phyloP scores from a whole-genome alignment of 768 basidiomycete species.

The Leccinum rimulosum region DNA sequence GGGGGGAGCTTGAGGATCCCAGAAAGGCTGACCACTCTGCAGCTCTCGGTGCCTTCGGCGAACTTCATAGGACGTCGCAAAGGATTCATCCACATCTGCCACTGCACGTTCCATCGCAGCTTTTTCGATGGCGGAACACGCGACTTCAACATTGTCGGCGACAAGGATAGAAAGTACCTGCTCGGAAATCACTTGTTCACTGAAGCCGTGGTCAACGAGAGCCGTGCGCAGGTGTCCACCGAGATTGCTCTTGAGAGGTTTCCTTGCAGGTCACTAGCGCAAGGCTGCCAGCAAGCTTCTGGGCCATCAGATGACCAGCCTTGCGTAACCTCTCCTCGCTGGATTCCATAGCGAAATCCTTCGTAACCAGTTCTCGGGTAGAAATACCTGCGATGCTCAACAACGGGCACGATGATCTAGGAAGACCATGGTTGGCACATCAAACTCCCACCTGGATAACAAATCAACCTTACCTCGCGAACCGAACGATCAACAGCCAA shows the following conservation, averaged over 20 bases:
- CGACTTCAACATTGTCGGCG: conserved; percentile 89
- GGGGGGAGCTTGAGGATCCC: conserved; percentile 76
- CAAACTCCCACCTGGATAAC: background rate
- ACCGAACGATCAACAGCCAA: conserved; percentile 92
- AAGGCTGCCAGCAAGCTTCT: conserved; percentile 93
- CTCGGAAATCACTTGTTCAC: conserved; percentile 82
- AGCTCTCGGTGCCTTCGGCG: conserved; percentile 86
- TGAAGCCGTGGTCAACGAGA: conserved; percentile 84
- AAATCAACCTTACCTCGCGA: conserved; percentile 64
- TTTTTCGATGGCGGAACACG: conserved; percentile 92
- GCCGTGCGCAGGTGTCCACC: conserved; percentile 83
- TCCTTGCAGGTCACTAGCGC: conserved; percentile 99
- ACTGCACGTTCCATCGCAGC: conserved; percentile 97
- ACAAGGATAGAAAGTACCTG: conserved; percentile 77
- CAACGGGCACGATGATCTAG: conserved; percentile 95
- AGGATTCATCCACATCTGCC: conserved; percentile 88
- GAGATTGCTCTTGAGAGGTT: conserved; percentile 88
- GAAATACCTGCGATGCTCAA: conserved; percentile 98
- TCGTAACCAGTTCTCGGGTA: conserved; percentile 91
- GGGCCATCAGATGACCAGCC: conserved; percentile 94
- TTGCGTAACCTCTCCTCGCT: conserved; percentile 88
- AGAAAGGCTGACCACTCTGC: conserved; percentile 75
- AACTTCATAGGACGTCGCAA: conserved; percentile 75
- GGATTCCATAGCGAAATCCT: conserved; percentile 92
- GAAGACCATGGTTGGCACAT: conserved; percentile 1